Base-by-base conservation (phyloP, 2,329 filamentous ascomycete genomes). In the Pseudogymnoascus sp. region DNA sequence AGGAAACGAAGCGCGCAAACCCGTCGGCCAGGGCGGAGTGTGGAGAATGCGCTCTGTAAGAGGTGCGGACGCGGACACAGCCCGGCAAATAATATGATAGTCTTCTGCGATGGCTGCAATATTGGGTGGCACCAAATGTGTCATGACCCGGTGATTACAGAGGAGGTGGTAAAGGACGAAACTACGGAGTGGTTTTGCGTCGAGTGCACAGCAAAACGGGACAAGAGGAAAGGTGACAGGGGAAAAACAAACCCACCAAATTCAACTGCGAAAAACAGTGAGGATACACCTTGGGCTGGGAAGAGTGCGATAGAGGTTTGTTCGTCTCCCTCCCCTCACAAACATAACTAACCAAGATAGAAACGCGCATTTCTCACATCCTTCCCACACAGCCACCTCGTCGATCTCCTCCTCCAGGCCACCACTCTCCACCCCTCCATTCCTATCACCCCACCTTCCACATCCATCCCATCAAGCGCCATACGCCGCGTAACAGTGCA, bases 71-170 rank as follows among this genome's bases (percentile, higher is more conserved):
- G 90, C 67, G 86, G 89, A 8, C 83, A 89, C 67, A 90, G 88
- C 70, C 87, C 89, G 2, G 74, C 79, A n/a, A 85, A 79, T 68
- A 95, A 95, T 75, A 84, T 87, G 76, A 93, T 96, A 72, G 90
- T 95, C 2, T 91, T 93, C 74, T 96, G 91, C 76, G 89, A 93
- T 75, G 86, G 86, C 14, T 96, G 91, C 77, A 90, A 91, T 72
- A 80, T 81, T 31, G 84, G 87, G 43, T 96, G 91, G 83, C 91
- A 96, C 74, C 89, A 92, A 73, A 84, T 85, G 70, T 96, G 91
- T 71, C 90, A 96, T 73, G 83, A 89, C 64, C 90, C 90, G 1
- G 82, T 83, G 7, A 90, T 96, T 65, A 81, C 82, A n/a, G 83
- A 88, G 65, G 84, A 87, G 16, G 84, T 89, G 19, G 83, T 93